Evolutionary conservation across 1,139 yeast genomes (phyloP).

Genomic region (Ogataea hybrid): DNA sequence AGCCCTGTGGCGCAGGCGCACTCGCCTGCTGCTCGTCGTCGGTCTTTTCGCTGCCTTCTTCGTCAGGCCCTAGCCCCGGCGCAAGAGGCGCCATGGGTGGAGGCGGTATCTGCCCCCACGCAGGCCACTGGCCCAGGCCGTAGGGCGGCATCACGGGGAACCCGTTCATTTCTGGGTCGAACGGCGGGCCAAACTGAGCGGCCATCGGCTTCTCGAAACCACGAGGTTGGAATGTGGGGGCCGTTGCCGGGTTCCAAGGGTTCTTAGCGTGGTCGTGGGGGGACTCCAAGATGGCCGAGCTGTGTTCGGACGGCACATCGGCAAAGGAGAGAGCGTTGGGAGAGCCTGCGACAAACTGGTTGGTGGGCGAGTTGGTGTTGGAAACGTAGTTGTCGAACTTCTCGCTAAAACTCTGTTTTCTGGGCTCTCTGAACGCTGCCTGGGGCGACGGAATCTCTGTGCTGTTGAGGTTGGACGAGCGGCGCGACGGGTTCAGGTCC

Average conservation of each 20-base stretch:
- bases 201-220: constrained; percentile 16
- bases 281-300: constrained; percentile 31
- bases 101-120: constrained; percentile 17
- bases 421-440: constrained; percentile 29
- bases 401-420: constrained; percentile 61
- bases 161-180: constrained; percentile 12
- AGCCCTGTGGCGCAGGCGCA: constrained; percentile 8
- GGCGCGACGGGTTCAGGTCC: constrained; percentile 35
- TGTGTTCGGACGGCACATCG: constrained; percentile 33
- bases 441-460: constrained; percentile 28
- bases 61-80: constrained; percentile 1
- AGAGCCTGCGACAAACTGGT: constrained; percentile 16
- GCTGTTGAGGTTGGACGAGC: constrained; percentile 47
- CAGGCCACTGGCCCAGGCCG: constrained; percentile 21
- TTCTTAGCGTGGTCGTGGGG: constrained; percentile 32
- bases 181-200: constrained; percentile 13
- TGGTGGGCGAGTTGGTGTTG: constrained; percentile 26
- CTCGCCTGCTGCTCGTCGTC: constrained; percentile 3
- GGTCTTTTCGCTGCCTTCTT: constrained; percentile 7
- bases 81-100: constrained; percentile 19
- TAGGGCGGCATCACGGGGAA: constrained; percentile 23
- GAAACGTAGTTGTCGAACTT: constrained; percentile 60
- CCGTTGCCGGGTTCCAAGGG: constrained; percentile 68
- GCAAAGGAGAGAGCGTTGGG: constrained; percentile 29
- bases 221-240: constrained; percentile 54